Conservation (phyloP, 352 stramenopile genomes). For the Pythium phragmitis region DNA sequence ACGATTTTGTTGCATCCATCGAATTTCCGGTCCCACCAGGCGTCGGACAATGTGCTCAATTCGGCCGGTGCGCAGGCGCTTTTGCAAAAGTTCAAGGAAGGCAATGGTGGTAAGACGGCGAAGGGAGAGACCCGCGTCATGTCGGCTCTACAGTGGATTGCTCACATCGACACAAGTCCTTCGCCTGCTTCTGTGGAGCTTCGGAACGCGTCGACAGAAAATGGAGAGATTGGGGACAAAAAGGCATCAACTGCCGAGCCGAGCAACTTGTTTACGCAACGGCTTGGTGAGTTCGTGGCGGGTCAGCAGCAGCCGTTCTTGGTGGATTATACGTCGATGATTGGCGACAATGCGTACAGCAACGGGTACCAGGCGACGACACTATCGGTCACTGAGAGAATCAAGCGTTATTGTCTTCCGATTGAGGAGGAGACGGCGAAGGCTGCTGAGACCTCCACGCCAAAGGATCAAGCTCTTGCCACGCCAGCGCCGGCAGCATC, state of each 20-base stretch:
- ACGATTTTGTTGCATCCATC: slow-evolving; percentile 72
- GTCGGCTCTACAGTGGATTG: slow-evolving; percentile 32
- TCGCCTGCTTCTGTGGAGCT: slow-evolving; percentile 11
- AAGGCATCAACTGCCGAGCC: slow-evolving; percentile 12
- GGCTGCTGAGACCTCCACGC: neutral
- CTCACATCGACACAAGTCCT: slow-evolving; percentile 16
- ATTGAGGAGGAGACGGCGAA: slow-evolving; percentile 12
- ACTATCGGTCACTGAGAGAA: slow-evolving; percentile 55
- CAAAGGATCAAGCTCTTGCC: slow-evolving; percentile 1
- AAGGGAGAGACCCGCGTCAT: neutral
- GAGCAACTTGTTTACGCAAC: slow-evolving; percentile 56
- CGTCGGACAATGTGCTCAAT: slow-evolving; percentile 84
- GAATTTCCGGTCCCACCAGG: slow-evolving; percentile 86
- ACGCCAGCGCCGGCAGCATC: slow-evolving; percentile 25
- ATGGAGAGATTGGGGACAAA: neutral
- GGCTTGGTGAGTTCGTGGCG: slow-evolving; percentile 54
- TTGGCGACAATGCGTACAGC: slow-evolving; percentile 81
- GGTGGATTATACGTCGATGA: slow-evolving; percentile 63
- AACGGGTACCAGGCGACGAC: slow-evolving; percentile 75
- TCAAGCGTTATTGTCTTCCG: slow-evolving; percentile 50
- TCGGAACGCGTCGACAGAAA: slow-evolving; percentile 21
- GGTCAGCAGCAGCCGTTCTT: slow-evolving; percentile 81
- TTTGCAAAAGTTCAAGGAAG: slow-evolving; percentile 27
- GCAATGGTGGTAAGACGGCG: neutral
- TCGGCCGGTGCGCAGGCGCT: slow-evolving; percentile 64